Conservation (phyloP, 2,329 filamentous ascomycete genomes). For the Trichoderma afroharzianum region DNA sequence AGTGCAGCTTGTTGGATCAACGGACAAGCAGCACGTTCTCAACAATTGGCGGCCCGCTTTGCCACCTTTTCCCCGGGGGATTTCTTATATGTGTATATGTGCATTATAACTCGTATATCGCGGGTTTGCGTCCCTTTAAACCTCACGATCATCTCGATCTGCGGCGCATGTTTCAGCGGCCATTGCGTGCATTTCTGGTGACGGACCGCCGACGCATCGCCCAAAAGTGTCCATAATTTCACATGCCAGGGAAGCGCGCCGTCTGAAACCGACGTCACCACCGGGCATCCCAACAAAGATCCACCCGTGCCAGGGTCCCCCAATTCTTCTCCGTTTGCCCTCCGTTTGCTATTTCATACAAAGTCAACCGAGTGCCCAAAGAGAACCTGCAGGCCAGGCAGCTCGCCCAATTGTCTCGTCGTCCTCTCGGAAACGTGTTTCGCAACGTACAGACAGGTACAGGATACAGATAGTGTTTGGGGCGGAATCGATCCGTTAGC, state of each 20-base stretch:
- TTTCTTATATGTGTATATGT: not conserved
- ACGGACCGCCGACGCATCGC: not conserved
- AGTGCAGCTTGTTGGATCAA: constrained; percentile 13
- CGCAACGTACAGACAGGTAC: not conserved
- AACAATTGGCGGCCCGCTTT: constrained; percentile 13
- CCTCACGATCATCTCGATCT: not conserved
- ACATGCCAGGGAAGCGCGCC: constrained; percentile 12
- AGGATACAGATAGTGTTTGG: not conserved
- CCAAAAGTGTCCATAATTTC: constrained; percentile 8
- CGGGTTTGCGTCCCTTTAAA: not conserved
- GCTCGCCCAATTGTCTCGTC: not conserved
- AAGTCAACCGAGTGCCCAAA: constrained; percentile 3
- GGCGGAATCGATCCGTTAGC: not conserved
- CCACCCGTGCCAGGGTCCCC: constrained; percentile 2
- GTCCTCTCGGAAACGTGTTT: not conserved
- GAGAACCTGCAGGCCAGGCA: not conserved
- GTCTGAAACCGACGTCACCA: constrained; percentile 17
- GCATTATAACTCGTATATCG: not conserved
- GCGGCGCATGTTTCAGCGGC: not conserved
- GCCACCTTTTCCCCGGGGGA: not conserved
- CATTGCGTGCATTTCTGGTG: not conserved
- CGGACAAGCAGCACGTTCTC: constrained; percentile 15
- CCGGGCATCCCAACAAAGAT: constrained; percentile 10
- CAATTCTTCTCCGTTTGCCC: constrained; percentile 6
- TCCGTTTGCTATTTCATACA: constrained; percentile 1